Evolutionary conservation across 1,139 yeast genomes (phyloP), one percentile per base, ranked within the genome.

Genomic region (Yamadazyma jaroonii): DNA sequence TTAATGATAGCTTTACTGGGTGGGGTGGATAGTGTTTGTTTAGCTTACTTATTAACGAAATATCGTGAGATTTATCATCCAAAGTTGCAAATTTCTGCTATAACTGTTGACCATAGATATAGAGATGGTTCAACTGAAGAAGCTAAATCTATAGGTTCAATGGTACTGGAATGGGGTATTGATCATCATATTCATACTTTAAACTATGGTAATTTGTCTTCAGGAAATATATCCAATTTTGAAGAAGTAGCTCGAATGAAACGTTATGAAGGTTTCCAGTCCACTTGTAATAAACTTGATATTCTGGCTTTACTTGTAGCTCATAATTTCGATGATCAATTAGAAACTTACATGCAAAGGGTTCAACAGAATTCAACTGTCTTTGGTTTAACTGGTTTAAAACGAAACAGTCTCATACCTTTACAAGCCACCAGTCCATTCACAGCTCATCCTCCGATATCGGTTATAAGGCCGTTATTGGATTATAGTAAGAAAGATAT

Each of bases 1-100:
- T 39, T 57, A 5, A 49, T 53, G n/a, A 47, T 61, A 14, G 89
- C 90, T 0, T 70, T 85, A 3, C 80, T 88, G 8, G 95, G 95
- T 3, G 95, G 95, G 0, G 89, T 81, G 1, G 95, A 85, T 52
- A 84, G 94, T 2, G 79, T 84, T 76, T 81, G 85, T 23, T 56
- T 85, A 33, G 67, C 84, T 1, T 70, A 69, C 49, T 57, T 82
- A 11, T 45, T 69, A 6, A 48, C 60, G 1, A 59, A 60, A 32
- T 69, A 60, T 48, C 51, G 62, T 34, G 42, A 48, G 38, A 44
- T 33, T 30, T 38, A 46, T 14, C 41, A 54, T 6, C 57, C 66
- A 2, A 44, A 47, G 15, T 38, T 67, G 9, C 46, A 61, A 14
- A 55, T 83, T 4, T 53, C 59, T 25, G 79, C 82, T 0, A 61